These are phyloP conservation scores for Phialocephala subalpina DNA, from an alignment of 2,329 filamentous ascomycete species.

Conservation along the genomic window DNA sequence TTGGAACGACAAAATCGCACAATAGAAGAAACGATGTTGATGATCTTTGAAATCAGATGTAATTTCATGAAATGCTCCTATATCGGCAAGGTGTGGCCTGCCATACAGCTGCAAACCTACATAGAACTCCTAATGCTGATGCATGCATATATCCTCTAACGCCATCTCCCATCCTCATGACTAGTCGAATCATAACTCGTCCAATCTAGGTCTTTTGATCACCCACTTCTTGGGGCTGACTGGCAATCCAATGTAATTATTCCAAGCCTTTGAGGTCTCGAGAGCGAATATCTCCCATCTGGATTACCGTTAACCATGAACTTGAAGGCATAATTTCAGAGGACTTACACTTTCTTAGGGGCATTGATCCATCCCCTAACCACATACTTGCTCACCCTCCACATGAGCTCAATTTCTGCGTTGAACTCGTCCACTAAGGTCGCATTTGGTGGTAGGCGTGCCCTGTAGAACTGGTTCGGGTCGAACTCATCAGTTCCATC, in stretches of 20 bases:
- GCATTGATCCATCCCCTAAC: slow-evolving; percentile 73
- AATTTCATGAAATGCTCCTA: not conserved
- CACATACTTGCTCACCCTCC: slow-evolving; percentile 70
- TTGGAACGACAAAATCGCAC: no score
- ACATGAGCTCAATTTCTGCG: slow-evolving; percentile 70
- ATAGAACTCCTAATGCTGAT: slow-evolving; percentile 27
- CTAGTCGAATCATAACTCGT: slow-evolving; percentile 47
- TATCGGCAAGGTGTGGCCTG: not conserved
- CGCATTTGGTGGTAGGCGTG: slow-evolving; percentile 46
- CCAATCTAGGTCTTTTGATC: slow-evolving; percentile 41
- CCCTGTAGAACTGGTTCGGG: slow-evolving; percentile 37
- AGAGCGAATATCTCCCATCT: slow-evolving; percentile 60
- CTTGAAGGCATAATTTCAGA: not conserved
- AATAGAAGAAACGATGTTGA: not conserved
- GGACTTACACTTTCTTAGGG: slow-evolving; percentile 74
- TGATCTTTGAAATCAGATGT: not conserved
- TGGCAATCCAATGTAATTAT: slow-evolving; percentile 69
- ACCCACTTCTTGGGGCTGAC: slow-evolving; percentile 64
- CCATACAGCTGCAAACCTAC: slow-evolving; percentile 4
- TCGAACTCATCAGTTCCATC: slow-evolving; percentile 51
- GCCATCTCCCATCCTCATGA: not conserved
- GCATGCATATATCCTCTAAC: slow-evolving; percentile 18
- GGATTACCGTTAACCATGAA: slow-evolving; percentile 26
- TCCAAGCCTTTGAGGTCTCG: slow-evolving; percentile 63
- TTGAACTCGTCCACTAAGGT: slow-evolving; percentile 65